Conservation (phyloP, 768 basidiomycete genomes). For the Phanerochaete sordida region DNA sequence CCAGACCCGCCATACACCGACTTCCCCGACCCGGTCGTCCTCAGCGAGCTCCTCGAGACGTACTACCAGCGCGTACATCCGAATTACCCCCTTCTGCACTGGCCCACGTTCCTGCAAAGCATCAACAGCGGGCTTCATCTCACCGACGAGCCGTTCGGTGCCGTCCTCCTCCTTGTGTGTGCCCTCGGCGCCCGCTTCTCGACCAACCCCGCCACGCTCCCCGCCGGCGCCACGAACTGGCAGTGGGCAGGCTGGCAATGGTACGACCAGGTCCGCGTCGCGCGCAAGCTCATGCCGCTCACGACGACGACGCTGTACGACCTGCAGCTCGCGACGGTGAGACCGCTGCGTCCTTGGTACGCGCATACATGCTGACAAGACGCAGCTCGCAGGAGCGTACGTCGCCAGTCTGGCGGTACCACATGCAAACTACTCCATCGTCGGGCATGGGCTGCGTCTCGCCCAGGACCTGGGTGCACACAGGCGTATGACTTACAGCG, state of each 20-base stretch:
- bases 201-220: conserved; percentile 22
- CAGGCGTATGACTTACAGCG: conserved; percentile 52
- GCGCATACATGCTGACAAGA: background rate
- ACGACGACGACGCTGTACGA: conserved; percentile 59
- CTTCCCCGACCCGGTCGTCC: conserved; percentile 34
- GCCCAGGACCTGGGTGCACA: conserved; percentile 73
- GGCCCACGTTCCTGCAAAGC: conserved; percentile 40
- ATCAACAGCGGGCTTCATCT: conserved; percentile 36
- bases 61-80: conserved; percentile 43
- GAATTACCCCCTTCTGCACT: conserved; percentile 45
- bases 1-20: conserved; percentile 8
- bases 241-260: conserved; percentile 45
- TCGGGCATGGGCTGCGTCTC: conserved; percentile 46
- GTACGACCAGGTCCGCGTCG: conserved; percentile 54
- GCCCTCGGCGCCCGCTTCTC: background rate
- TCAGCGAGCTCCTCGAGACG: conserved; percentile 39
- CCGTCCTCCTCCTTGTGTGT: conserved; percentile 43
- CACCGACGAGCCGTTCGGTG: conserved; percentile 39
- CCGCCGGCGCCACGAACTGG: conserved; percentile 17
- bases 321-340: conserved; percentile 50
- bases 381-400: conserved; percentile 4
- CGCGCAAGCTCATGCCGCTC: conserved; percentile 42
- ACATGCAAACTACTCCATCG: conserved; percentile 5
- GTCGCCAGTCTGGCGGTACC: conserved; percentile 2
- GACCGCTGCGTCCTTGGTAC: conserved; percentile 21